Base-by-base conservation (phyloP, 495 filamentous ascomycete genomes). In the Podospora pseudocomata region DNA sequence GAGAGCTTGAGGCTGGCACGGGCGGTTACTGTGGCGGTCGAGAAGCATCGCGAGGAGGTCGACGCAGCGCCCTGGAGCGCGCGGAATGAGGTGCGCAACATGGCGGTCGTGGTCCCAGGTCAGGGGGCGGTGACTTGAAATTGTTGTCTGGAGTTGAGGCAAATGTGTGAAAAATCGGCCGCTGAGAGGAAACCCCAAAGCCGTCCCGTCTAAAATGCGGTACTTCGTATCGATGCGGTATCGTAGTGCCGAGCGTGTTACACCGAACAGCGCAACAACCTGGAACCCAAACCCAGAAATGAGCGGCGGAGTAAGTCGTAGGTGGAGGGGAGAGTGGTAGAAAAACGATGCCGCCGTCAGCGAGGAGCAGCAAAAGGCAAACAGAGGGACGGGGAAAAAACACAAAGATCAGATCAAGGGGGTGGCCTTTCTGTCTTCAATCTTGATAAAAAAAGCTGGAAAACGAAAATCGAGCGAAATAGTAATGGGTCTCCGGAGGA, bases 291-390 rank as follows among this genome's bases (percentile, higher is more conserved):
- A 76, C 79, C 80, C 60, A 27, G 65, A 75, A 74, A 65, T 49
- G 81, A 84, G 78, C 72, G 81, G 82, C 81, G 82, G 83, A 84
- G 83, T 84, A 84, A 84, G 83, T 84, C 83, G 76, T 56, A 5
- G 23, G 76, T 56, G n/a, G 23, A 26, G 23, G 55, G 55, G 55
- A 26, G 55, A 26, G 55, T 5, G 55, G 1, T 58, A 20, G 15
- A 20, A 15, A 58, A 30, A 19, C 34, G 55, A 65, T 61, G 63
- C 68, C 39, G 63, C 68, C 39, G 39, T 49, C 39, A 49, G 13
- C 39, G 15, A 62, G 65, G 26, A 27, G 55, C 23, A 32, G 55
- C 23, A 26, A 20, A 19, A 58, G 26, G 20, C 53, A 26, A 55
- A 53, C 13, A 68, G 56, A 69, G 60, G 20, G 23, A 54, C 23